A percentile compares a stretch with the other conserved stretches of the same genome.
These are phyloP conservation scores for Amanita inopinata DNA, from an alignment of 768 basidiomycete genomes.

Conservation along the genomic window DNA sequence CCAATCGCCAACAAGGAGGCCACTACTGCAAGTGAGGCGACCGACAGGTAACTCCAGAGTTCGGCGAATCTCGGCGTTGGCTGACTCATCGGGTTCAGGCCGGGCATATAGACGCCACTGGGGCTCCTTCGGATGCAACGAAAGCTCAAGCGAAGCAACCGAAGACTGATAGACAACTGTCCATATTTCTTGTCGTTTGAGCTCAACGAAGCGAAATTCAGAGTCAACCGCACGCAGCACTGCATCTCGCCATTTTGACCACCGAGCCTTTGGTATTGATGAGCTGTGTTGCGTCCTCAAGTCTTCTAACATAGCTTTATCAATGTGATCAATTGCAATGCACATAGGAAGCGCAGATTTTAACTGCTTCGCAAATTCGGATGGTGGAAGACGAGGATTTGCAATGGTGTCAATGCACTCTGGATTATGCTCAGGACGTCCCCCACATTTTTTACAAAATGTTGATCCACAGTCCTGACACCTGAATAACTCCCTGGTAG, in stretches of 20 bases:
- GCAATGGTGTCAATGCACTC: slow-evolving; percentile 38
- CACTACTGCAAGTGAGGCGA: slow-evolving; percentile 47
- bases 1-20: slow-evolving; percentile 67
- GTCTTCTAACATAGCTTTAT: slow-evolving; percentile 38
- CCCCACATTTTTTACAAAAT: slow-evolving; percentile 80
- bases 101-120: slow-evolving; percentile 84
- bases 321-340: slow-evolving; percentile 46
- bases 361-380: slow-evolving; percentile 63
- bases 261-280: slow-evolving; percentile 43
- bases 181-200: slow-evolving; percentile 88
- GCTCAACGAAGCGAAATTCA: slow-evolving; percentile 74
- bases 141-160: slow-evolving; percentile 61
- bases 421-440: slow-evolving; percentile 83
- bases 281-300: slow-evolving; percentile 31
- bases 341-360: slow-evolving; percentile 86
- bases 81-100: slow-evolving; percentile 57
- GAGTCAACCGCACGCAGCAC: slow-evolving; percentile 47
- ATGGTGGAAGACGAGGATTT: slow-evolving; percentile 58
- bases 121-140: slow-evolving; percentile 63
- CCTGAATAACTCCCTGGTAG: slow-evolving; percentile 49
- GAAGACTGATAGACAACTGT: slow-evolving; percentile 68
- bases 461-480: slow-evolving; percentile 74
- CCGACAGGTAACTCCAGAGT: slow-evolving; percentile 71
- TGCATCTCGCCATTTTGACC: slow-evolving; percentile 62
- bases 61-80: slow-evolving; percentile 71